Evolutionary conservation across 495 filamentous ascomycete genomes (phyloP), one percentile per base, ranked within the genome.

Genomic region (Lineolata rhizophorae): DNA sequence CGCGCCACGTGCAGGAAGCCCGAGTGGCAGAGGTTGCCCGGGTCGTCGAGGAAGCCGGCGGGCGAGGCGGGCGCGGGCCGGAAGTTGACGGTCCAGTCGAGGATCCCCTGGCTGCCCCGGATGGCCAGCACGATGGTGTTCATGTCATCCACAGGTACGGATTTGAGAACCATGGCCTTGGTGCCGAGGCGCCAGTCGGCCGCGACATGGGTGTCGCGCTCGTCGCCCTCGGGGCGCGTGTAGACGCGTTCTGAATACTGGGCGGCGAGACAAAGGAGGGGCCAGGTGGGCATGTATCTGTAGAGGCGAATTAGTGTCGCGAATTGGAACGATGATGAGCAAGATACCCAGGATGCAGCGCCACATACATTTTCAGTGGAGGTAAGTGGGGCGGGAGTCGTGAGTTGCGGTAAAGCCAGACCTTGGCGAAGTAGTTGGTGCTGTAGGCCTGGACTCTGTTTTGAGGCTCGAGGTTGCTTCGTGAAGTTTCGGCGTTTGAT

Each of bases 1-100:
- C 62, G 56, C 1, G 79, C 77, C 3, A 82, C 75, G 2, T 64
- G 60, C 0, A 87, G 56, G 39, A 84, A 87, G 2, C 79, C 79
- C 3, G 71, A 54, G 46, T 87, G 79, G 47, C 77, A 84, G 14
- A 69, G 54, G 42, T 85, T 87, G 18, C 62, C 63, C 2, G 64
- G 52, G 37, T 87, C 79, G 42, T 84, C 78, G 5, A 90, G 46
- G 40, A 85, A 84, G 0, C 65, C 69, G 0, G 35, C 34, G 0
- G 79, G 75, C 1, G 64, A 52, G 0, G 58, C 56, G 2, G 79
- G 78, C 5, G 60, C 62, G 0, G 66, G 62, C 14, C 71, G 65
- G 3, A 81, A 57, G 45, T 90, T 90, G 5, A 84, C 75, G 2
- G 71, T 61, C 79, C 79, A 87, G 50, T 87, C 79, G 56, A 77